A percentile compares a stretch with the other conserved stretches of the same genome.
Evolutionary conservation across 2,329 filamentous ascomycete genomes (phyloP).

Genomic region (Pleoardoris graminearum): DNA sequence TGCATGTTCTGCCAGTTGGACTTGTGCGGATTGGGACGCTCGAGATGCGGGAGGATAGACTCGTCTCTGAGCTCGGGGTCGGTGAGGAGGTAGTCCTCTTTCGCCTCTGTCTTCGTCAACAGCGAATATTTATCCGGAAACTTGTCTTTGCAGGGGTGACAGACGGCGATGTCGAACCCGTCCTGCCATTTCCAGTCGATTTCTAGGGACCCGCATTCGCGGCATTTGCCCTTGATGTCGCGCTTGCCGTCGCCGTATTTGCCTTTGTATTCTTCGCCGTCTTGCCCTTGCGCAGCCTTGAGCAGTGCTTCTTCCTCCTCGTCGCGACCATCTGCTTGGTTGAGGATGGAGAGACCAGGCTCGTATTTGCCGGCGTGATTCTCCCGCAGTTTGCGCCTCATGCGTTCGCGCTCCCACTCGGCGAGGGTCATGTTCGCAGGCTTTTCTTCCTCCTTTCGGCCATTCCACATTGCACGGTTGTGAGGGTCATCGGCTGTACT

Average conservation of each 20-base stretch:
- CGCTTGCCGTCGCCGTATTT: slow-evolving; percentile 40
- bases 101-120: slow-evolving; percentile 94
- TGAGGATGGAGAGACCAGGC: slow-evolving; percentile 77
- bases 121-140: slow-evolving; percentile 90
- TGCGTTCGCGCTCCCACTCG: slow-evolving; percentile 86
- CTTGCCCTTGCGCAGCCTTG: slow-evolving; percentile 44
- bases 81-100: slow-evolving; percentile 92
- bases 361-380: slow-evolving; percentile 83
- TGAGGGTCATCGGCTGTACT: slow-evolving; percentile 88
- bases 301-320: slow-evolving; percentile 34
- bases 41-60: slow-evolving; percentile 83
- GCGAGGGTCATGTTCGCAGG: slow-evolving; percentile 86
- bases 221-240: slow-evolving; percentile 68
- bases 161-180: slow-evolving; percentile 74
- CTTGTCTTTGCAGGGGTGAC: slow-evolving; percentile 84
- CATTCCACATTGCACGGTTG: slow-evolving; percentile 69
- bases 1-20: slow-evolving; percentile 99
- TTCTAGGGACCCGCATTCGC: slow-evolving; percentile 80
- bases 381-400: slow-evolving; percentile 71
- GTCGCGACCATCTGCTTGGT: slow-evolving; percentile 50
- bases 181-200: slow-evolving; percentile 97
- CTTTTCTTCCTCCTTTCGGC: slow-evolving; percentile 61
- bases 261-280: slow-evolving; percentile 35
- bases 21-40: slow-evolving; percentile 92
- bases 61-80: slow-evolving; percentile 92